Base-by-base conservation (phyloP, 441 rosid genomes). In the Populus hybrid region DNA sequence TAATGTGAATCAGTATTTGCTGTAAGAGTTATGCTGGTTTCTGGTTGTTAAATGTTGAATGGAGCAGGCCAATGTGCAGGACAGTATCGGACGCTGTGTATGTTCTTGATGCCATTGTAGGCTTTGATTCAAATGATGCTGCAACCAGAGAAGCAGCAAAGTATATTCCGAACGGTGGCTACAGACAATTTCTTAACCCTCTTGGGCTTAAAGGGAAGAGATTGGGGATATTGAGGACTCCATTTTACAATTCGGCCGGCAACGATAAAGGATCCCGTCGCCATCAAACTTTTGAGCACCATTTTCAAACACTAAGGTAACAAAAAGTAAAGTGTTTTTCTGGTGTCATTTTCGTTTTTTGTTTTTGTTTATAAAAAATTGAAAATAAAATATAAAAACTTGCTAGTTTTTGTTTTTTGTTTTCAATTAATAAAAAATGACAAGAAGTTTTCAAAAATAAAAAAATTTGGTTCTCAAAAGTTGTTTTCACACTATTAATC, bases 81-180 rank as follows among this genome's bases (percentile, higher is more conserved):
- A 91, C 95, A 4, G 91, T 92, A 32, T 73, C 87, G 1, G 94
- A 94, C 77, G 90, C 94, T 18, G 93, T 90, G 20, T 75, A 83
- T 69, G 89, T 92, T 26, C 91, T 92, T 32, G 94, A 90, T 76
- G 92, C 88, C 74, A 88, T 94, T 9, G 90, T 28, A 23, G 93
- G 95, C 10, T 79, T 77, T 23, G 96, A 94, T 84, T 50, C 74
- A 0, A 78, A 81, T 26, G 97, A 94, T 24, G 69, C 75, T 32
- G 93, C 89, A 28, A 90, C 92, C 0, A 71, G 46, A 42, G 67
- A 20, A 3, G 90, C 95, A 0, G 80, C 88, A 1, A 36, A 84
- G 21, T 85, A 81, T 82, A 90, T 89, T 36, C 96, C 96, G 1
- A 14, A 7, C 2, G 92, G 90, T 8, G 92, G 95, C 26, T 94